Evolutionary conservation across 257 asterid genomes (phyloP).

Genomic region (Solanum etuberosum): DNA sequence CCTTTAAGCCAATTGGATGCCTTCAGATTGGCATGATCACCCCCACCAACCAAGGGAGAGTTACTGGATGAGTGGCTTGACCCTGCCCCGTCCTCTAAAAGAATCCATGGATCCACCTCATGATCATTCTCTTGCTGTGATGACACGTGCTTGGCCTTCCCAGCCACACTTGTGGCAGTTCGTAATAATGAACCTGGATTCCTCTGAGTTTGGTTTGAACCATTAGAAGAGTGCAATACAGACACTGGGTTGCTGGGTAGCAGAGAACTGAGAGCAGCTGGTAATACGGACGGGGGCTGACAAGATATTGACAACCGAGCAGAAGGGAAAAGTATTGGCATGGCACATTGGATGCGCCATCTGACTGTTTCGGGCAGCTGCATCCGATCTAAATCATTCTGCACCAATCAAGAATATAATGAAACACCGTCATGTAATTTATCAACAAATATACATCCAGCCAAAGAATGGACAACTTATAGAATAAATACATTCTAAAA

Average conservation of each 20-base stretch:
- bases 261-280: slow-evolving; percentile 56
- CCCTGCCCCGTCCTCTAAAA: slow-evolving; percentile 91
- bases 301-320: slow-evolving; percentile 48
- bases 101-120: slow-evolving; percentile 76
- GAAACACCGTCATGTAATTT: neutral
- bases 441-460: neutral
- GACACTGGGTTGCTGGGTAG: slow-evolving; percentile 57
- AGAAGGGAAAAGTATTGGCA: slow-evolving; percentile 60
- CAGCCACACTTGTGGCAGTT: slow-evolving; percentile 25
- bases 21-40: slow-evolving; percentile 57
- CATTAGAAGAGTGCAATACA: slow-evolving; percentile 23
- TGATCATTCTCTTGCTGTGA: slow-evolving; percentile 40
- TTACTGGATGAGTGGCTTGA: slow-evolving; percentile 46
- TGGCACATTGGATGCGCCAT: slow-evolving; percentile 85
- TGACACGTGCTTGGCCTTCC: slow-evolving; percentile 31
- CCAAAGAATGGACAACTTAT: neutral
- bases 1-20: slow-evolving; percentile 75
- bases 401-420: slow-evolving; percentile 17
- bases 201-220: slow-evolving; percentile 34
- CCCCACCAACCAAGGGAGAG: slow-evolving; percentile 33
- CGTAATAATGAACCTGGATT: slow-evolving; percentile 42
- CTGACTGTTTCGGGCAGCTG: slow-evolving; percentile 71
- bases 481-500: neutral
- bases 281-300: slow-evolving; percentile 61
- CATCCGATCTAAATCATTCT: slow-evolving; percentile 86